A percentile compares a stretch with the other conserved stretches of the same genome.
Conservation (phyloP, 805 yeast species). For the Candida ponderosae region DNA sequence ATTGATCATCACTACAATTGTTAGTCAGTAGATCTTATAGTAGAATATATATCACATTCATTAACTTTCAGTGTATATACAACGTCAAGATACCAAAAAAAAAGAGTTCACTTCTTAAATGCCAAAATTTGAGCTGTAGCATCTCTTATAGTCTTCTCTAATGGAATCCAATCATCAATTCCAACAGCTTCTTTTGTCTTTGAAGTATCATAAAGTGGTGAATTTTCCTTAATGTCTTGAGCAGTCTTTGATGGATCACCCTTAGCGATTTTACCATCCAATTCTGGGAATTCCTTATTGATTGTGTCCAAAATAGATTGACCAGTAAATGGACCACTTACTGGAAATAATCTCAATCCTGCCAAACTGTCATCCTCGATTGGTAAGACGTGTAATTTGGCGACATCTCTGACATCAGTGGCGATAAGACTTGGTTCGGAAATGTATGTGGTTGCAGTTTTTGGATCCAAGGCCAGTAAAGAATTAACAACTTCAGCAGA, state of each 20-base stretch:
- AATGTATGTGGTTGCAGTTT: conserved; percentile 20
- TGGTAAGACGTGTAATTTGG: conserved; percentile 35
- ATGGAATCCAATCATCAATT: conserved; percentile 20
- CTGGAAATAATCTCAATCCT: conserved; percentile 24
- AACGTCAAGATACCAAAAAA: too few species aligned
- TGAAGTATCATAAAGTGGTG: conserved; percentile 9
- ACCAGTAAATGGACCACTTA: conserved; percentile 14
- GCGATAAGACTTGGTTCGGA: neutral
- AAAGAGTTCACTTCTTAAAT: conserved; percentile 17
- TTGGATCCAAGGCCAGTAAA: conserved; percentile 19
- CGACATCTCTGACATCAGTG: conserved; percentile 34
- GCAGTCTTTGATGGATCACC: conserved; percentile 27
- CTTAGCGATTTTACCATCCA: conserved; percentile 32
- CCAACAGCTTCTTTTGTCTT: conserved; percentile 13
- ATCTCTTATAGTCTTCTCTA: conserved; percentile 34
- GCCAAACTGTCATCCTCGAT: conserved; percentile 11
- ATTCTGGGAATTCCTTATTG: conserved; percentile 30
- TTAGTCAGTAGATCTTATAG: too few species aligned
- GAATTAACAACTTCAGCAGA: conserved; percentile 28
- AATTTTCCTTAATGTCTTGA: conserved; percentile 5
- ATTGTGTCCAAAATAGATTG: conserved; percentile 18
- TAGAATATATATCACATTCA: too few species aligned
- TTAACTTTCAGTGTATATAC: too few species aligned
- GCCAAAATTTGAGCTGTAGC: conserved; percentile 28
- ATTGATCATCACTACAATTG: too few species aligned